A percentile compares a stretch with the other conserved stretches of the same genome.
Evolutionary conservation across 441 rosid species (phyloP).

Genomic region (Macaranga tanarius): DNA sequence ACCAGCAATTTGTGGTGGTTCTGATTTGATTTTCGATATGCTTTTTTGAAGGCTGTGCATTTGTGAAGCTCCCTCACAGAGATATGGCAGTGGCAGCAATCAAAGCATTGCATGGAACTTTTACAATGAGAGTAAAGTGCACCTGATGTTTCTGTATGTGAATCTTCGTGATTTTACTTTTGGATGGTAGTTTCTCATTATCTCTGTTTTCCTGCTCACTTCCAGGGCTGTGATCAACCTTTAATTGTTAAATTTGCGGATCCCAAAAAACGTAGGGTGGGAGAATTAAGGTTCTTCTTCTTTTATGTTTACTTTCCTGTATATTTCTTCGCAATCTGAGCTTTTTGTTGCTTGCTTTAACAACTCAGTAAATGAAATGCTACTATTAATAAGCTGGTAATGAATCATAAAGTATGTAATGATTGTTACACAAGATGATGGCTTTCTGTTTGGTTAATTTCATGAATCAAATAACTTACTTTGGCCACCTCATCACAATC

Average conservation of each 20-base stretch:
- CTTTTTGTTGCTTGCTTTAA: not conserved
- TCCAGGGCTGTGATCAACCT: slow-evolving; percentile 87
- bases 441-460: not conserved
- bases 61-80: slow-evolving; percentile 67
- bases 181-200: slow-evolving; percentile 21
- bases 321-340: not conserved
- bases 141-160: slow-evolving; percentile 1
- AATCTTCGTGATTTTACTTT: slow-evolving; percentile 16
- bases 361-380: not conserved
- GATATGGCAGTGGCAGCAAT: slow-evolving; percentile 95
- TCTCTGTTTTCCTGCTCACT: slow-evolving; percentile 19
- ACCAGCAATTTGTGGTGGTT: slow-evolving; percentile 13
- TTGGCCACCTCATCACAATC: not conserved
- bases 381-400: not conserved
- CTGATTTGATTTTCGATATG: slow-evolving; percentile 28
- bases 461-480: not conserved
- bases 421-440: not conserved
- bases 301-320: slow-evolving; percentile 10
- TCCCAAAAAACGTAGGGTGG: slow-evolving; percentile 68
- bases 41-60: slow-evolving; percentile 70
- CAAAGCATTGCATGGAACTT: slow-evolving; percentile 66
- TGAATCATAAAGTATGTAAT: slow-evolving; percentile 2
- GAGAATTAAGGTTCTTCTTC: slow-evolving; percentile 58
- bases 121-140: slow-evolving; percentile 67
- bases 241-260: slow-evolving; percentile 75